Base-by-base conservation (phyloP, 1,139 yeast species). In the Taphrina wiesneri region DNA sequence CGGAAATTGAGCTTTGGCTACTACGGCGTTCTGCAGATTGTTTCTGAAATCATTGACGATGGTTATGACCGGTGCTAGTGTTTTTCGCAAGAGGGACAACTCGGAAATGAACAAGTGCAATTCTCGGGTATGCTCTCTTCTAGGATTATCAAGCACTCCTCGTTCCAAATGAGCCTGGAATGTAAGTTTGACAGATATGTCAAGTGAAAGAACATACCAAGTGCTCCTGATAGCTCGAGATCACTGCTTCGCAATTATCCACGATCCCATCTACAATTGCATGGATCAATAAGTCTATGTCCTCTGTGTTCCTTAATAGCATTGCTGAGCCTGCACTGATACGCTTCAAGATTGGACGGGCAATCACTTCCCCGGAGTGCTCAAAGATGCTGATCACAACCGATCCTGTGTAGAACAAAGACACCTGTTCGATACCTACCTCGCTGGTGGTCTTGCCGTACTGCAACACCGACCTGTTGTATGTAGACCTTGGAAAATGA, bases 181-280 rank as follows among this genome's bases (percentile, higher is more conserved):
- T 39, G 17, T 39, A 7, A 39, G 19, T n/a, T 7, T 2, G 19
- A 39, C 3, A 2, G 19, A 11, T 2, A 13, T 13, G n/a, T 4
- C 19, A 19, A 19, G 7, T 11, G 5, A n/a, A 13, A 2, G 6
- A 5, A 32, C 56, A 32, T 9, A 52, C 78, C 46, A 83, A 72
- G 54, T 83, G 72, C 52, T 79, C 74, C 60, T 83, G 79, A 72
- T 84, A 86, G 9, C 84, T 84, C 0, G 84, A 77, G n/a, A 88
- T 79, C 52, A 87, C 82, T 6, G 85, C 84, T 70, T 83, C 83
- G 1, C 88, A 79, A 67, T 86, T 75, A 72, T 86, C 86, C 7
- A 83, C 85, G 26, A 79, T 75, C 1, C 84, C 79, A 72, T 83
- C 86, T n/a, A 83, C 71, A 9, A 83, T 76, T 1, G 85, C 83